Conservation (phyloP, 2,329 filamentous ascomycete genomes). For the Tolypocladium ovalisporum region DNA sequence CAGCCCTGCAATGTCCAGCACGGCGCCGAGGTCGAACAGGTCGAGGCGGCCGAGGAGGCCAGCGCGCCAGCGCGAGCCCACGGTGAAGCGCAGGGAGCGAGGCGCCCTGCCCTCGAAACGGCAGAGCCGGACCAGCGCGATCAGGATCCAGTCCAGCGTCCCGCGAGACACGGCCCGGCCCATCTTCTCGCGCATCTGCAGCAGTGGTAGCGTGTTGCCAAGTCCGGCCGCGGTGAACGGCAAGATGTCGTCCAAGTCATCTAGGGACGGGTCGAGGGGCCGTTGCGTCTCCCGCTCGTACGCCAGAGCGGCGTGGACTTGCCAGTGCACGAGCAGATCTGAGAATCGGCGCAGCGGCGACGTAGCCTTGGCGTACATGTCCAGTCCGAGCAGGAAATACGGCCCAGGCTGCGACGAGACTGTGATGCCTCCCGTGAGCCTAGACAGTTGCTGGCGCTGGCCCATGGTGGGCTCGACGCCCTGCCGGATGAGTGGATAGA, state of each 20-base stretch:
- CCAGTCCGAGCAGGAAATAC: constrained; percentile 45
- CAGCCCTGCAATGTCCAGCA: constrained; percentile 27
- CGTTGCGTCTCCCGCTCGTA: constrained; percentile 26
- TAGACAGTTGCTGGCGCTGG: constrained; percentile 17
- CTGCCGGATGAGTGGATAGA: constrained; percentile 21
- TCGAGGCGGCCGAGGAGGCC: constrained; percentile 32
- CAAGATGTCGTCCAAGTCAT: constrained; percentile 25
- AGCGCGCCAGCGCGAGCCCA: constrained; percentile 24
- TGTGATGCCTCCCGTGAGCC: constrained; percentile 35
- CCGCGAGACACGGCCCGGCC: constrained; percentile 32
- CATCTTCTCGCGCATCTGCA: constrained; percentile 43
- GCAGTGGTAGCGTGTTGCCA: constrained; percentile 33
- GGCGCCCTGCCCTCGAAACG: constrained; percentile 38
- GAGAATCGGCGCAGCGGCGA: constrained; percentile 55
- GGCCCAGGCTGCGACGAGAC: constrained; percentile 41
- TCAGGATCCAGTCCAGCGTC: constrained; percentile 42
- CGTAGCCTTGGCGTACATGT: constrained; percentile 53
- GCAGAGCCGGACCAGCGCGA: constrained; percentile 52
- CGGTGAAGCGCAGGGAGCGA: constrained; percentile 36
- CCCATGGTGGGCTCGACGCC: constrained; percentile 20
- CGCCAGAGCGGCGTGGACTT: constrained; percentile 48
- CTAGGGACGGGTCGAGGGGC: constrained; percentile 12
- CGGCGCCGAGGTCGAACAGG: constrained; percentile 36
- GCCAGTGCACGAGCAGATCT: constrained; percentile 56
- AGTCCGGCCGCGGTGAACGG: constrained; percentile 33